Evolutionary conservation across 2,329 filamentous ascomycete genomes (phyloP).

Genomic region (Fusarium illudens): DNA sequence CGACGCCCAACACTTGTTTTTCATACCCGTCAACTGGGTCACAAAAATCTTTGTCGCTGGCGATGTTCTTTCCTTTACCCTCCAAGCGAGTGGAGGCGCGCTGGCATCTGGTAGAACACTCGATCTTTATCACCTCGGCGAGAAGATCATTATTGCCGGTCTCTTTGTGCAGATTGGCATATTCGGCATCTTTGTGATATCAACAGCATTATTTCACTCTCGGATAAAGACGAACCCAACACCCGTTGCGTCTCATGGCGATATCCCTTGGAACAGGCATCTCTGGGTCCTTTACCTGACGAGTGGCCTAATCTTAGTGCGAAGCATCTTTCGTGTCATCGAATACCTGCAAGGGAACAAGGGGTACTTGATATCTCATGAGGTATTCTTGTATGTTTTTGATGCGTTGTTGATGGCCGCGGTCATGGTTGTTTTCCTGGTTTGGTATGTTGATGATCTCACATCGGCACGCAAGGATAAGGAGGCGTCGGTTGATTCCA

Average conservation of each 20-base stretch:
- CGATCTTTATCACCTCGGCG: slow-evolving; percentile 41
- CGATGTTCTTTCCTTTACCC: slow-evolving; percentile 21
- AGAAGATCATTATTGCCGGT: slow-evolving; percentile 59
- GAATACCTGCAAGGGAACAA: slow-evolving; percentile 50
- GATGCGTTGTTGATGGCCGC: slow-evolving; percentile 47
- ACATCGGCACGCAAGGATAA: neutral
- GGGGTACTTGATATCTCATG: slow-evolving; percentile 45
- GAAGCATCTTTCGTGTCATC: slow-evolving; percentile 51
- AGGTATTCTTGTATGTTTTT: slow-evolving; percentile 47
- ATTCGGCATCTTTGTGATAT: slow-evolving; percentile 61
- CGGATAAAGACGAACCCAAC: slow-evolving; percentile 10
- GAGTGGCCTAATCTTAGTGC: slow-evolving; percentile 49
- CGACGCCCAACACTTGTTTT: neutral
- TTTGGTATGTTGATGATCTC: neutral
- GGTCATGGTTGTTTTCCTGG: slow-evolving; percentile 53
- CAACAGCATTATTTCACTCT: slow-evolving; percentile 54
- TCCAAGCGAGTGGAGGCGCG: slow-evolving; percentile 16
- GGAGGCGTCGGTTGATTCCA: neutral
- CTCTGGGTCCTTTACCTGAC: slow-evolving; percentile 32
- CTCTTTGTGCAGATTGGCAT: slow-evolving; percentile 62
- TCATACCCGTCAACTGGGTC: slow-evolving; percentile 18
- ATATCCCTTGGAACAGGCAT: slow-evolving; percentile 44
- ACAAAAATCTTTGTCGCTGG: slow-evolving; percentile 29
- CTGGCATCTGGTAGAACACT: slow-evolving; percentile 42
- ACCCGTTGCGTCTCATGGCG: neutral